A percentile compares a stretch with the other conserved stretches of the same genome.
These are phyloP conservation scores for Boletus rubroflammeus DNA, from an alignment of 768 basidiomycete species.

Conservation along the genomic window DNA sequence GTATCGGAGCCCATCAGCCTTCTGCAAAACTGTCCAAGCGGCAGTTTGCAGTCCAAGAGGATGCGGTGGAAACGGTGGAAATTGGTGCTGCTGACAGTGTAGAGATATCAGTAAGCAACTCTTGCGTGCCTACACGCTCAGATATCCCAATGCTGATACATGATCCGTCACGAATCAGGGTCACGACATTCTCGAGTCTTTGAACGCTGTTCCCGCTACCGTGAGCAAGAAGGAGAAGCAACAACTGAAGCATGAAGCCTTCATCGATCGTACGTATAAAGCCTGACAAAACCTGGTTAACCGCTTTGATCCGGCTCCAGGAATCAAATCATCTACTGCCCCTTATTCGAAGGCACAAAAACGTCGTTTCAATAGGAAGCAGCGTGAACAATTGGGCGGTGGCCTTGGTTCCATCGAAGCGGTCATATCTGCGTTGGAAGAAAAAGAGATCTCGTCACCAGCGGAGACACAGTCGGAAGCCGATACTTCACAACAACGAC, in stretches of 20 bases:
- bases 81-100: constrained; percentile 35
- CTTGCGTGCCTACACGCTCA: background rate
- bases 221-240: constrained; percentile 67
- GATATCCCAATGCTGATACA: background rate
- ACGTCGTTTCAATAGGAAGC: constrained; percentile 67
- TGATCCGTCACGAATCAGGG: constrained; percentile 31
- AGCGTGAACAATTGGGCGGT: constrained; percentile 54
- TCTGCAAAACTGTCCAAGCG: constrained; percentile 50
- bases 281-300: background rate
- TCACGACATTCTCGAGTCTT: constrained; percentile 40
- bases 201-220: constrained; percentile 25
- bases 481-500: constrained; percentile 13
- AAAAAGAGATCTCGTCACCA: constrained; percentile 23
- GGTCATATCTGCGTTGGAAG: constrained; percentile 54
- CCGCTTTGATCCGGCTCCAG: constrained; percentile 27
- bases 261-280: constrained; percentile 54
- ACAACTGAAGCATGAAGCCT: constrained; percentile 60
- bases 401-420: constrained; percentile 49
- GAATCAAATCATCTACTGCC: constrained; percentile 44
- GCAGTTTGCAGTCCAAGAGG: constrained; percentile 48
- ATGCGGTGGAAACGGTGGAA: constrained; percentile 46
- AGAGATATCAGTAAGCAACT: constrained; percentile 40
- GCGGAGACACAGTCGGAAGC: constrained; percentile 15
- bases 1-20: constrained; percentile 45
- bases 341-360: constrained; percentile 72